These are phyloP conservation scores for Phyllosticta citrichinensis DNA, from an alignment of 2,329 filamentous ascomycete genomes.

Conservation along the genomic window DNA sequence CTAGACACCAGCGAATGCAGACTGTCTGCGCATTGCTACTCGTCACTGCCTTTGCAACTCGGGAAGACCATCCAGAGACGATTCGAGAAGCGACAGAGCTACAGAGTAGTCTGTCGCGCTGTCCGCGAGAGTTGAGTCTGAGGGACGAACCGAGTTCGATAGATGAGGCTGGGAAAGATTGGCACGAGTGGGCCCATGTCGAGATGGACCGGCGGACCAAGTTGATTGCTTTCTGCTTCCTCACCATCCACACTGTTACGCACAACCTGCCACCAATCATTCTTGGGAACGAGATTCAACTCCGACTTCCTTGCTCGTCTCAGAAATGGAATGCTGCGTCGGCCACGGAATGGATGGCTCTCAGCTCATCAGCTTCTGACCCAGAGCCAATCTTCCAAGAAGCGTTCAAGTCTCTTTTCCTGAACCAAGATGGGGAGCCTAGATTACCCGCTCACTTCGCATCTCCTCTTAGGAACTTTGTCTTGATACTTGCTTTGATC, in stretches of 20 bases:
- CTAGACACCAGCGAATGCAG: constrained; percentile 19
- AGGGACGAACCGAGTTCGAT: constrained; percentile 14
- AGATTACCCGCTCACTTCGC: constrained; percentile 17
- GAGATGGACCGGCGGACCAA: constrained; percentile 24
- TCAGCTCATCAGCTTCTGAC: constrained; percentile 18
- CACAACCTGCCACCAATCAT: constrained; percentile 23
- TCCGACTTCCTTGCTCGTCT: constrained; percentile 20
- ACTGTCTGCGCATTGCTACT: constrained; percentile 21
- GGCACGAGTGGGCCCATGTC: constrained; percentile 21
- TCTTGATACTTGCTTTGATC: constrained; percentile 22
- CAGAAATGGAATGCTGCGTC: constrained; percentile 19
- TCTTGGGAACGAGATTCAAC: constrained; percentile 21
- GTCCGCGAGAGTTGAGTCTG: constrained; percentile 20
- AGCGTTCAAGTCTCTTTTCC: constrained; percentile 19
- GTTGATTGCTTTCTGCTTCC: constrained; percentile 22
- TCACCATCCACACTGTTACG: constrained; percentile 24
- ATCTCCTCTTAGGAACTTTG: constrained; percentile 23
- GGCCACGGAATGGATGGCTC: constrained; percentile 19
- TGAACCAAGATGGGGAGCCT: constrained; percentile 13
- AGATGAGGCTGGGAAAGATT: constrained; percentile 16
- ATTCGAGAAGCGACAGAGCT: constrained; percentile 23
- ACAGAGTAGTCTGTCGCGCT: constrained; percentile 19
- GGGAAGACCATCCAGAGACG: constrained; percentile 20
- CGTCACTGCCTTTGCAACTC: constrained; percentile 23
- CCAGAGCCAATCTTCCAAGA: constrained; percentile 21